Evolutionary conservation across 441 rosid species (phyloP), one percentile per base, ranked within the genome.

Genomic region (Jatropha multifida): DNA sequence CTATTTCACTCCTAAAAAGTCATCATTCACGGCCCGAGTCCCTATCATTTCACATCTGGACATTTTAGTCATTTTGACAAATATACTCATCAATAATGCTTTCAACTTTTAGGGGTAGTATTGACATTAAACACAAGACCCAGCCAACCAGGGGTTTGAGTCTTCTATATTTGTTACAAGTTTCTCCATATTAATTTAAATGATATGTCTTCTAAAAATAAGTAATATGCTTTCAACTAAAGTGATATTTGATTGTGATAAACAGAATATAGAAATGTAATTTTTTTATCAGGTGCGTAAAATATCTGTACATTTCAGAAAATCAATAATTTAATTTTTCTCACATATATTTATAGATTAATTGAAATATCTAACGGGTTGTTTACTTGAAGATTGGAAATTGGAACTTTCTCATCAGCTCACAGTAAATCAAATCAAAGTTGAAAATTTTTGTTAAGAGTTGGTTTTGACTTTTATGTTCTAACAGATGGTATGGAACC

Each of bases 41-140:
- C 38, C 69, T 40, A 14, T 61, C 20, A n/a, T 12, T 56, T 76
- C 79, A 13, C 79, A 75, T 55, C 32, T n/a, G 85, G 82, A 74
- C 74, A 72, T 71, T 80, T 74, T 72, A 63, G 86, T 86, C 86
- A 82, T 78, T 81, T 78, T 80, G 61, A 2, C 56, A 54, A 18
- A 63, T 51, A n/a, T n/a, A n/a, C n/a, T n/a, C n/a, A n/a, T n/a
- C n/a, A 32, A 32, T 32, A 32, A 32, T 32, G 32, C 32, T 1
- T 23, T 15, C 6, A 17, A 18, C 23, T 15, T 6, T 17, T 17
- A 54, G 58, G n/a, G n/a, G 20, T 14, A 54, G 13, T 54, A 15
- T 54, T 54, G 58, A 15, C n/a, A 54, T 54, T 54, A 4, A 55
- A 55, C n/a, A n/a, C n/a, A n/a, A n/a, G n/a, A n/a, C n/a, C n/a